Base-by-base conservation (phyloP, 352 stramenopile species). In the Globisporangium yorkense region DNA sequence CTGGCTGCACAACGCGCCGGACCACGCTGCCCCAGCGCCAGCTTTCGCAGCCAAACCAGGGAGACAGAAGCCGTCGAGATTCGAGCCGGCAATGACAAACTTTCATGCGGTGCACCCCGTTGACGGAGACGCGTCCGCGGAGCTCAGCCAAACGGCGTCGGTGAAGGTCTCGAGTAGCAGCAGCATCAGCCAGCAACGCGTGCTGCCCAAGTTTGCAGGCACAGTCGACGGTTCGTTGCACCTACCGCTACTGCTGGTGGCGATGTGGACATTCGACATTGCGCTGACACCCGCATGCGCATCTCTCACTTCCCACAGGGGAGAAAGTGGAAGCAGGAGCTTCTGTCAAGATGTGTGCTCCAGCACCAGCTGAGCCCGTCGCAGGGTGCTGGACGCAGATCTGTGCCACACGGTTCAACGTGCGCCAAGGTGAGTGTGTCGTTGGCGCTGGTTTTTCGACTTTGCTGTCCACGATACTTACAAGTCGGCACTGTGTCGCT, bases 371-470 rank as follows among this genome's bases (percentile, higher is more conserved):
- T 1, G 68, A 74, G 29, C 74, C 63, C 21, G 62, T 76, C 12
- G 29, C 56, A 35, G 77, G 76, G 0, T 87, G 72, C 57, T 93
- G 83, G 83, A 69, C 77, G 4, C 75, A 88, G 29, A 72, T 93
- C 18, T 68, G 72, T 27, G 80, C 76, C 5, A 87, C 77, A 18
- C 75, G 79, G 4, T 93, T 90, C 48, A 85, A 91, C n/a, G 80
- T 93, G n/a, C 78, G 83, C 2, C 77, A 89, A 77, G 83, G 83
- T 80, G 55, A 31, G 37, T 18, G 37, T 6, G 13, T 4, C 37
- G 37, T 18, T 10, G 3, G 13, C 39, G 6, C 3, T 41, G 41
- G 43, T 54, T 45, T 45, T 15, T n/a, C 6, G 10, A 18, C 35
- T 39, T 31, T 13, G 1, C 12, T 2, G 3, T 43, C 37, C 5